Evolutionary conservation across 148 eudicot species (phyloP).

Genomic region (Diospyros lotus): DNA sequence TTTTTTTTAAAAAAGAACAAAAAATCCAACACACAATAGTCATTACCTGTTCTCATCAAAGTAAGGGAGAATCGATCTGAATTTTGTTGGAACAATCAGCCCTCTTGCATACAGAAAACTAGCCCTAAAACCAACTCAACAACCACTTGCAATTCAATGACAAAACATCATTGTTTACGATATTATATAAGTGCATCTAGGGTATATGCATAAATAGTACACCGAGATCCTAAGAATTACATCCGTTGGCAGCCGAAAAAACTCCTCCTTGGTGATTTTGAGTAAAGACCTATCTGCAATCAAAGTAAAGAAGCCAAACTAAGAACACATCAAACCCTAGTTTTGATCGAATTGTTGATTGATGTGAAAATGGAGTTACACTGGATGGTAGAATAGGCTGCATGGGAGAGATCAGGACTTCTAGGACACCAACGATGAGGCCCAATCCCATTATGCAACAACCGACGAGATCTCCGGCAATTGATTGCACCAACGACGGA

Average conservation of each 20-base stretch:
- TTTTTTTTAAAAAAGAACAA: neutral
- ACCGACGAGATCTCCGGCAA: slow-evolving; percentile 12
- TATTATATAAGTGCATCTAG: neutral
- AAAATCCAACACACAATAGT: neutral
- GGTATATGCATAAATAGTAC: slow-evolving; percentile 13
- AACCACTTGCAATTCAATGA: too few species aligned
- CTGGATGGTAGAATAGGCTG: slow-evolving; percentile 78
- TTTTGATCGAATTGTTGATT: neutral
- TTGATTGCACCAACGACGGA: slow-evolving; percentile 4
- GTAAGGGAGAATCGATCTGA: slow-evolving; percentile 64
- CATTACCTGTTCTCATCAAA: slow-evolving; percentile 78
- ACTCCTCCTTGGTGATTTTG: slow-evolving; percentile 84
- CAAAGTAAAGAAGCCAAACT: neutral
- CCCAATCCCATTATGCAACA: slow-evolving; percentile 46
- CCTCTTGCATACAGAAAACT: slow-evolving; percentile 64
- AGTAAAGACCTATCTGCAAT: slow-evolving; percentile 72
- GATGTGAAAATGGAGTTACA: slow-evolving; percentile 33
- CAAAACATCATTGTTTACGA: slow-evolving; percentile 1
- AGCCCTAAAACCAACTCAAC: slow-evolving; percentile 58
- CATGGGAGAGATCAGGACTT: slow-evolving; percentile 64
- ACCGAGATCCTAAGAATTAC: slow-evolving; percentile 24
- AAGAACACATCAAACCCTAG: neutral
- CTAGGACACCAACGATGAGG: slow-evolving; percentile 53
- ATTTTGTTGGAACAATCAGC: slow-evolving; percentile 69
- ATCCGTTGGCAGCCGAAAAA: slow-evolving; percentile 64